Conservation (phyloP, 177 flowering plant species). For the Vitis hybrid region DNA sequence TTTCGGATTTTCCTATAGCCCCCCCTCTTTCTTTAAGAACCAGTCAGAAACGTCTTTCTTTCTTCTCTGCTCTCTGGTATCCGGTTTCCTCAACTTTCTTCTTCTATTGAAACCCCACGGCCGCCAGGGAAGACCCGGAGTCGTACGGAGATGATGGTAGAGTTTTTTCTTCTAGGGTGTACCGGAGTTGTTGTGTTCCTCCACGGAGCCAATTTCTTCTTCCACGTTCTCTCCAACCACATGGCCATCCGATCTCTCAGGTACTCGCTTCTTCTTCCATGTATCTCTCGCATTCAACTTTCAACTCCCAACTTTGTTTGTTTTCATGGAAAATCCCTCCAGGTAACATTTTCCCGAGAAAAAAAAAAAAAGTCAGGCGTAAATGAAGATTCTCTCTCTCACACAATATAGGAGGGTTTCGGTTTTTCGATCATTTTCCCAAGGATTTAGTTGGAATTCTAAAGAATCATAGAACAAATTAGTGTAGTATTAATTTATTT, state of each 20-base stretch:
- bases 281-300: neutral
- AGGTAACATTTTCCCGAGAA: too few species aligned
- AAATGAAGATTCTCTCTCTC: too few species aligned
- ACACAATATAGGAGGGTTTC: too few species aligned
- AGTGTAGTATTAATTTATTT: neutral
- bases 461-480: too few species aligned
- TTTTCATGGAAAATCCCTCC: neutral
- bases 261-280: conserved; percentile 14
- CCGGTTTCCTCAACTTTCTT: too few species aligned
- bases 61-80: too few species aligned
- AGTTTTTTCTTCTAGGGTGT: conserved; percentile 54
- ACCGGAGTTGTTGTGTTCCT: conserved; percentile 63
- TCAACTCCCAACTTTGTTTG: neutral
- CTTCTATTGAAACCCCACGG: too few species aligned
- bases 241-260: conserved; percentile 49
- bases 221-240: conserved; percentile 45
- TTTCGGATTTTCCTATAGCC: neutral
- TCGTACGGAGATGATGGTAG: conserved; percentile 34
- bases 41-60: too few species aligned
- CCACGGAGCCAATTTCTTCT: conserved; percentile 68
- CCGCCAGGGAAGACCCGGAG: too few species aligned
- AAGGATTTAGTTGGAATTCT: too few species aligned
- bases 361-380: too few species aligned
- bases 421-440: too few species aligned
- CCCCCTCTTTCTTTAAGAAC: neutral